Base-by-base conservation (phyloP, 805 yeast species). In the Candida hispaniensis region DNA sequence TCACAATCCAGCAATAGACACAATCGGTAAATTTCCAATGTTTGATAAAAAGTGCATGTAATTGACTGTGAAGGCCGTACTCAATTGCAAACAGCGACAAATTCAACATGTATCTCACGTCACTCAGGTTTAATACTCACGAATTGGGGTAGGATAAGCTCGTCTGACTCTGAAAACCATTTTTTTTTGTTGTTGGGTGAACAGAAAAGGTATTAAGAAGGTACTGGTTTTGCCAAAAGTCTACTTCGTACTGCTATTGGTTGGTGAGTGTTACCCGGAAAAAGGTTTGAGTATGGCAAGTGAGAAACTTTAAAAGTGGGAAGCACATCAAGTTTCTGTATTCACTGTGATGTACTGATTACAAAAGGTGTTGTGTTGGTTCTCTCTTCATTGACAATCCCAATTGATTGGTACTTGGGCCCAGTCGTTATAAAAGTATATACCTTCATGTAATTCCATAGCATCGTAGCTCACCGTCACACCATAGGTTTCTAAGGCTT, bases 141-240 rank as follows among this genome's bases (percentile, higher is more conserved):
- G 18, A 38, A 49, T 41, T 15, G 53, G 53, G 39, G 53, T 49
- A 22, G 53, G 53, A 39, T 49, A 49, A 32, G 36, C 36, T 32
- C 36, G 36, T 32, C 36, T 27, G 24, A 32, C 24, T 32, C 36
- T 28, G 18, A 32, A 32, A 32, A 28, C 36, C 36, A 32, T 32
- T 32, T 30, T 30, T 26, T 32, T 27, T 32, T 18, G 16, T 32
- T n/a, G n/a, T n/a, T n/a, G n/a, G n/a, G n/a, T n/a, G n/a, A n/a
- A n/a, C n/a, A n/a, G n/a, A n/a, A n/a, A n/a, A n/a, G n/a, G n/a
- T n/a, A n/a, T n/a, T n/a, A n/a, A n/a, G n/a, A n/a, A n/a, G n/a
- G n/a, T n/a, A n/a, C n/a, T n/a, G n/a, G n/a, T n/a, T n/a, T n/a
- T n/a, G n/a, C n/a, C n/a, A n/a, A n/a, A n/a, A n/a, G n/a, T n/a